Evolutionary conservation across 345 rosid species (phyloP), one percentile per base, ranked within the genome.

Genomic region (Euphorbia lathyris): DNA sequence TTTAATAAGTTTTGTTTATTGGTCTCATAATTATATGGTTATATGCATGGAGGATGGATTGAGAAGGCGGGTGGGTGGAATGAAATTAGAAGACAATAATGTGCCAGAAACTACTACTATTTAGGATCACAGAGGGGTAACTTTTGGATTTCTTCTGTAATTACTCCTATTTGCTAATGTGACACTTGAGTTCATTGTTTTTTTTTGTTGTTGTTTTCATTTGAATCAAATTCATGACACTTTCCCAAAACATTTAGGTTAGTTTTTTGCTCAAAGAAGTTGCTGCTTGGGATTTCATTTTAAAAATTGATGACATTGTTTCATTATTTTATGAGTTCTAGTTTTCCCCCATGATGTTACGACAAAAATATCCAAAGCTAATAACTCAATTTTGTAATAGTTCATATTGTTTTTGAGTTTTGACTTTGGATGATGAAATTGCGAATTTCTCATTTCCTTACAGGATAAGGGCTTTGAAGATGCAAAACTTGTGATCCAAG

Each of bases 401-500:
- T 65, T 16, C 20, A 27, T 34, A 52, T 9, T 19, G 22, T 9
- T 47, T 19, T 50, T 12, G 17, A 48, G 40, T 17, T 14, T 43
- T 42, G 7, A 13, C 0, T 17, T 25, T 5, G 19, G 48, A 3
- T 51, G 40, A 20, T 16, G 48, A 43, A 34, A 11, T 26, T 9
- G 42, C 48, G 14, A 52, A 25, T 53, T 60, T 23, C 4, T 29
- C 26, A 38, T 29, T 69, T 47, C 64, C 19, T 73, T 66, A 40
- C 71, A 93, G 98, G 90, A 86, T 58, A 91, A 89, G 70, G 96
- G 81, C 40, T 82, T 79, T 75, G 94, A 91, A 65, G 94, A 93
- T 19, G 82, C 90, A 19, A 89, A 88, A 78, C 84, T 79, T 19
- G 74, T 93, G 0, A 70, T 88, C 30, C 83, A 87, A 58, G 88